A percentile compares a stretch with the other conserved stretches of the same genome.
phyloP scores from a whole-genome alignment of 1,284 basidiomycete species.

The Naganishia sp. region DNA sequence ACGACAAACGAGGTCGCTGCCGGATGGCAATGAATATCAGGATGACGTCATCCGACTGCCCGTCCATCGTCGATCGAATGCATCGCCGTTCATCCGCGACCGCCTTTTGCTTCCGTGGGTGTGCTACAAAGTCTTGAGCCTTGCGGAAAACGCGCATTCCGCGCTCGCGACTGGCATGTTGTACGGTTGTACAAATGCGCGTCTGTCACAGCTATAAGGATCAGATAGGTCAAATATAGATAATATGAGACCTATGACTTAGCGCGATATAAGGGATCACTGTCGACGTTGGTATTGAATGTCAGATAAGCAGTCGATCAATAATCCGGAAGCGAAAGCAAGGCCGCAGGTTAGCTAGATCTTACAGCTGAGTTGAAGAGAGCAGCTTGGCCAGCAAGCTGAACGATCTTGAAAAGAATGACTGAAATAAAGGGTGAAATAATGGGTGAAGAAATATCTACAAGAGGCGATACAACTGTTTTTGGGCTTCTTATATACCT shows the following conservation, averaged over 20 bases:
- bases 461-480: slow-evolving; percentile 5
- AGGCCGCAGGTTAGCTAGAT: not conserved
- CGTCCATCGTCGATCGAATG: too few species aligned
- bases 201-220: slow-evolving; percentile 1
- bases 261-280: not conserved
- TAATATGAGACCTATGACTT: too few species aligned
- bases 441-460: not conserved
- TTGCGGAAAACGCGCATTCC: too few species aligned
- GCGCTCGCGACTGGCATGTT: too few species aligned
- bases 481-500: slow-evolving; percentile 2
- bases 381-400: not conserved
- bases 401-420: not conserved
- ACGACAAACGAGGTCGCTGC: too few species aligned
- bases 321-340: not conserved
- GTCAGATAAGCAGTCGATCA: not conserved
- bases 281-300: slow-evolving; percentile 8
- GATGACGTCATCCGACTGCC: too few species aligned
- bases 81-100: too few species aligned
- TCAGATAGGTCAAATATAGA: not conserved
- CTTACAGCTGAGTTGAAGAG: not conserved
- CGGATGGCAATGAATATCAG: too few species aligned
- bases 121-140: too few species aligned
- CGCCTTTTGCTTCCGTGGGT: too few species aligned
- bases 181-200: too few species aligned
- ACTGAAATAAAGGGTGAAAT: not conserved